Base-by-base conservation (phyloP, 495 filamentous ascomycete species). In the Tuber magnatum region DNA sequence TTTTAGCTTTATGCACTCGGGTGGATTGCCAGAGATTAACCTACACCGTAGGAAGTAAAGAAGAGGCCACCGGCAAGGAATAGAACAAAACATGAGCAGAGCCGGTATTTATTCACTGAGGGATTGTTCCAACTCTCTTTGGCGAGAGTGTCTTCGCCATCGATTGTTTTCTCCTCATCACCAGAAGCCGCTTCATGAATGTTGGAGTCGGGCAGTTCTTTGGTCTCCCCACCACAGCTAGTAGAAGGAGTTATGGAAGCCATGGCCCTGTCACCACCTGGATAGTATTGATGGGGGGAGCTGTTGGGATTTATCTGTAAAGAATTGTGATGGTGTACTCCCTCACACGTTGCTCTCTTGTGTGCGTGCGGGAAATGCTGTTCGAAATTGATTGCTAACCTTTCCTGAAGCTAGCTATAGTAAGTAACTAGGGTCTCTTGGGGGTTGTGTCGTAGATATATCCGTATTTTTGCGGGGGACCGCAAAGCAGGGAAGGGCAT, bases 81-180 rank as follows among this genome's bases (percentile, higher is more conserved):
- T 2, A 65, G 56, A 35, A 8, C 0, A 0, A 65, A 65, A 35
- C 56, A 32, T 7, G 56, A 65, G 56, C 3, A 65, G 28, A 65
- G 32, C 20, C 56, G 56, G 56, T 65, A 65, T 65, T 18, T 65
- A 20, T 65, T 65, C 56, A 35, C 56, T 3, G 56, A 18, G 16
- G 56, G 56, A 65, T 65, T 65, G 56, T 65, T 65, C 56, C 56
- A 65, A 20, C 14, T 35, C 56, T 65, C 56, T 65, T 65, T 65
- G 28, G 16, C 28, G 5, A 35, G 14, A 32, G 56, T 12, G 14
- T 20, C 56, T 7, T 65, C 56, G 14, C 1, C 3, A 32, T 20
- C 32, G 5, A 65, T 32, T 32, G 28, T 28, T 20, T 18, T 35
- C 56, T 35, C 56, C 3, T 65, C 28, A 35, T 6, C 56, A 35